Base-by-base conservation (phyloP, 257 asterid species). In the Solanum ossicruentum region DNA sequence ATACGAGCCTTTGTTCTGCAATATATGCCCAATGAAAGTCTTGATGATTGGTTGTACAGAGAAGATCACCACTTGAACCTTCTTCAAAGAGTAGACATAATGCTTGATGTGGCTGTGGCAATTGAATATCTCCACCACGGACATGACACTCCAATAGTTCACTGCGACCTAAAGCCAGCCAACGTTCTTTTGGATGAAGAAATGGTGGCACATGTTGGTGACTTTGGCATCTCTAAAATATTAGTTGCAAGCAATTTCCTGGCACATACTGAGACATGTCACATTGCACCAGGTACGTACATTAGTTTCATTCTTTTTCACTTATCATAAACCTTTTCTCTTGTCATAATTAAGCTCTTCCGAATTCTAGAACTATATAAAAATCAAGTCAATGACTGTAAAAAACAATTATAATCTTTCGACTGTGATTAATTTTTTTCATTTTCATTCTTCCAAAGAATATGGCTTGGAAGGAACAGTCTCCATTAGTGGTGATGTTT, bases 191-290 rank as follows among this genome's bases (percentile, higher is more conserved):
- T 90, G 20, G 92, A 90, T 47, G 73, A 66, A 36, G 91, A 89
- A 1, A 83, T 88, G 89, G 84, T 86, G 60, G 81, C 81, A 3
- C 21, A 75, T 49, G 60, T 75, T 9, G 13, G 81, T 75, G 82
- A 90, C 82, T 90, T 90, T 45, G 92, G 92, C 16, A 90, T 90
- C 71, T 81, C 92, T 0, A 88, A 90, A 80, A 84, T 88, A 3
- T 20, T 88, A 18, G 83, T 21, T 1, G 73, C 26, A 51, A 85
- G 75, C n/a, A 81, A 79, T 28, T 28, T 83, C n/a, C 17, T n/a
- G 16, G 81, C 73, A 5, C 88, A 70, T 8, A 90, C 91, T 0
- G 55, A 63, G 80, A 90, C 91, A 11, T 83, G 91, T 66, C 88
- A 90, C 69, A 85, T 88, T 8, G 91, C 92, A 16, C 92, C 90